Evolutionary conservation across 192 early-diverging fungal species (phyloP), one percentile per base, ranked within the genome.

Genomic region (Obelidium mucronatum): DNA sequence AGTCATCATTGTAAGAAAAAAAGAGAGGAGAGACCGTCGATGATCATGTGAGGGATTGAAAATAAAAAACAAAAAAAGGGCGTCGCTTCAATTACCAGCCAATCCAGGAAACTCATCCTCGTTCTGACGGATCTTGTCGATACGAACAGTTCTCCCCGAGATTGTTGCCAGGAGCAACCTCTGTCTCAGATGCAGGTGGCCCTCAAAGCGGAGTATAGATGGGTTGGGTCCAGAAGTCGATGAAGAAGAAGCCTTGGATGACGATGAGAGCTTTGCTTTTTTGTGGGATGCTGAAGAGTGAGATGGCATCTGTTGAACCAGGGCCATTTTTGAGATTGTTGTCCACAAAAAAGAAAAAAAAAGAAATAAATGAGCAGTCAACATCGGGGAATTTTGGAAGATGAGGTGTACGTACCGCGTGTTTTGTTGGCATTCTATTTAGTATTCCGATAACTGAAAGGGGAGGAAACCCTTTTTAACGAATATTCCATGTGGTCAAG

Each of bases 101-200:
- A 98, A 85, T 54, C 97, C 97, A 24, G 96, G 94, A 82, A 93
- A 88, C 93, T 95, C 89, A 11, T 40, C 62, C 28, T 66, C 65
- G 37, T 79, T 73, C 19, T 91, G 78, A 31, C 97, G 90, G 82
- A 99, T 97, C 77, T 92, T 90, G 73, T 95, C 92, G 78, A 99
- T 95, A 72, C 92, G 91, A 44, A 99, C 82, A 1, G 92, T 79
- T 55, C 90, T 91, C 74, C 93, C 91, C 67, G 91, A 91, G 58
- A 99, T 82, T 30, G 93, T 92, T 31, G 96, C 91, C 40, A 99
- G 83, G 17, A 99, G 87, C 59, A 99, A 88, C 42, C 97, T 86
- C 81, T 98, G 95, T 55, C 95, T 87, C 62, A 99, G 83, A 76
- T 93, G 94, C 75, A 89, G 88, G 83, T 95, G 92, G 17, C 96